Evolutionary conservation across 2,329 filamentous ascomycete species (phyloP).

Genomic region (Alternaria solani): DNA sequence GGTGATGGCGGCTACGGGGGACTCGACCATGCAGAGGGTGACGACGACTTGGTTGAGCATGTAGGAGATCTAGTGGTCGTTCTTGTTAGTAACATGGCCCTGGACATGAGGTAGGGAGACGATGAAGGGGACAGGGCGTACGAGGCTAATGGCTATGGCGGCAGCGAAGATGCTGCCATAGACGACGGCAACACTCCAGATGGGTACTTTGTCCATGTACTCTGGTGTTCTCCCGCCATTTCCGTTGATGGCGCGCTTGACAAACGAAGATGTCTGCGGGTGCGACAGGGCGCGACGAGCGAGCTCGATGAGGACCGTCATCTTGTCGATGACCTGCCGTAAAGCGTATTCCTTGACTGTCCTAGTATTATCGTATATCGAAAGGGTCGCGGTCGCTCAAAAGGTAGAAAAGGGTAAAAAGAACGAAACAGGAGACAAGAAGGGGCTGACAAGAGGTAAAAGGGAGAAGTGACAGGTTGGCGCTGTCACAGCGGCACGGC

Average conservation of each 20-base stretch:
- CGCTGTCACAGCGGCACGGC: constrained; percentile 23
- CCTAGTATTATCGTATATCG: neutral
- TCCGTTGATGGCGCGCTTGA: constrained; percentile 38
- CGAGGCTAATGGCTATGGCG: constrained; percentile 53
- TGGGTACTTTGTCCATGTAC: constrained; percentile 35
- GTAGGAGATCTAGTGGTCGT: constrained; percentile 55
- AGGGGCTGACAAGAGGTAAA: constrained; percentile 10
- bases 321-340: constrained; percentile 9
- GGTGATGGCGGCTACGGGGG: constrained; percentile 61
- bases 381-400: constrained; percentile 1
- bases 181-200: constrained; percentile 40
- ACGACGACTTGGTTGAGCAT: constrained; percentile 67
- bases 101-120: neutral
- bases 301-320: constrained; percentile 39
- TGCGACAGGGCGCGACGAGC: constrained; percentile 44
- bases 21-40: constrained; percentile 71
- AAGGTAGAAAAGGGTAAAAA: constrained; percentile 6
- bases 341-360: neutral
- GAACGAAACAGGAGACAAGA: constrained; percentile 3
- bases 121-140: constrained; percentile 32
- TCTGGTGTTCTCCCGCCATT: constrained; percentile 4
- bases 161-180: constrained; percentile 50
- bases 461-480: constrained; percentile 17
- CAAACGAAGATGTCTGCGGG: constrained; percentile 28
- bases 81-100: neutral